Conservation (phyloP, 257 asterid species). For the Nyctanthes arbortristis region DNA sequence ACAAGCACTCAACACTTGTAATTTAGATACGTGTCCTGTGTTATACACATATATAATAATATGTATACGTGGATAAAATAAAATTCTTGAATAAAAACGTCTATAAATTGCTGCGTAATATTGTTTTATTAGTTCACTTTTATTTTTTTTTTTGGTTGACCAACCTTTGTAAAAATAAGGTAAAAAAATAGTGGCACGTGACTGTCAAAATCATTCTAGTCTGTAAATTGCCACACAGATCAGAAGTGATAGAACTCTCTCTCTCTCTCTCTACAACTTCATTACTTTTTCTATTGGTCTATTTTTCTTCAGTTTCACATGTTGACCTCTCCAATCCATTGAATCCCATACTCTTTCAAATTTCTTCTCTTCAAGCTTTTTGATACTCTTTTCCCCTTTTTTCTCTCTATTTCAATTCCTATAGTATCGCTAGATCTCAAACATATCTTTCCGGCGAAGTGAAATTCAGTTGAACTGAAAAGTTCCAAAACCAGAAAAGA, state of each 20-base stretch:
- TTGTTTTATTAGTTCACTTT: too few species aligned
- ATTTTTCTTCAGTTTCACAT: background rate
- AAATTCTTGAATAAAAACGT: too few species aligned
- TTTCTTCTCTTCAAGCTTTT: background rate
- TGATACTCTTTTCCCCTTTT: background rate
- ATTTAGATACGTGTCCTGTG: too few species aligned
- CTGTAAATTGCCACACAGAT: too few species aligned
- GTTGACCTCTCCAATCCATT: background rate
- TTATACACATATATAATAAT: too few species aligned
- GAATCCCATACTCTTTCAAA: background rate
- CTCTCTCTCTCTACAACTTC: background rate
- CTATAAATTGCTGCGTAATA: too few species aligned
- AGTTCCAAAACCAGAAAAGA: background rate
- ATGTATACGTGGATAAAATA: too few species aligned
- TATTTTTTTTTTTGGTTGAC: too few species aligned
- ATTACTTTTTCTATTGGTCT: background rate
- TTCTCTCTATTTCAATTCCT: background rate
- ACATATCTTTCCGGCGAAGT: background rate
- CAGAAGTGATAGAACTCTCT: background rate
- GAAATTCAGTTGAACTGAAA: background rate
- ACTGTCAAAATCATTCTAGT: too few species aligned
- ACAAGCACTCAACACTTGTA: too few species aligned
- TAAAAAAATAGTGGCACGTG: too few species aligned
- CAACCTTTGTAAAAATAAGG: too few species aligned
- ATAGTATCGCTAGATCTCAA: background rate